phyloP scores from a whole-genome alignment of 2,329 filamentous ascomycete species.

The Piedraia hortae region DNA sequence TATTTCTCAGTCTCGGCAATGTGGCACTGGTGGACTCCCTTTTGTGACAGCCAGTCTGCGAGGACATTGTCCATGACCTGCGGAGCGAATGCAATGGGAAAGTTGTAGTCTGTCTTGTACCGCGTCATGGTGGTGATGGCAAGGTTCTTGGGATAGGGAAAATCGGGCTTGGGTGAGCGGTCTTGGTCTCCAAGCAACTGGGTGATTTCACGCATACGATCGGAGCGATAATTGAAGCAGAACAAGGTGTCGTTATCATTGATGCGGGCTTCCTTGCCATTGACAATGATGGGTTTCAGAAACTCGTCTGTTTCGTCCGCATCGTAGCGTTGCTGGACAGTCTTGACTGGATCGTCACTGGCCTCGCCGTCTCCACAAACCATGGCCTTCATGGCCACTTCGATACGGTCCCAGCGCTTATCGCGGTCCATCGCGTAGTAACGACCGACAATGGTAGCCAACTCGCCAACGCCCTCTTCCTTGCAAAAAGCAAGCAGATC shows the following conservation, averaged over 20 bases:
- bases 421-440: conserved; percentile 99
- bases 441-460: conserved; percentile 78
- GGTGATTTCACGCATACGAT: conserved; percentile 86
- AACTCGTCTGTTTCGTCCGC: conserved; percentile 88
- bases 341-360: conserved; percentile 57
- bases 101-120: conserved; percentile 88
- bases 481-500: conserved; percentile 54
- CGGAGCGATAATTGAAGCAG: conserved; percentile 99
- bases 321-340: conserved; percentile 67
- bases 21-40: conserved; percentile 77
- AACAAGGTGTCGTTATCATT: conserved; percentile 85
- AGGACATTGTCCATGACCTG: conserved; percentile 97
- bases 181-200: conserved; percentile 82
- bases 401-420: conserved; percentile 92
- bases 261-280: conserved; percentile 60
- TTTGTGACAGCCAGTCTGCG: conserved; percentile 81
- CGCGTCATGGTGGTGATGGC: conserved; percentile 86
- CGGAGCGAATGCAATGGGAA: conserved; percentile 74
- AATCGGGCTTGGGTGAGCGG: conserved; percentile 69
- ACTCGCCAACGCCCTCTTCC: conserved; percentile 62
- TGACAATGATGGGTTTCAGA: conserved; percentile 87
- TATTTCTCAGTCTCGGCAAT: conserved; percentile 98
- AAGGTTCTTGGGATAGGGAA: conserved; percentile 76
- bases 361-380: conserved; percentile 67
- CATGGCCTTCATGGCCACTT: conserved; percentile 69